Conservation (phyloP, 805 yeast species). For the Hanseniaspora clermontiae region DNA sequence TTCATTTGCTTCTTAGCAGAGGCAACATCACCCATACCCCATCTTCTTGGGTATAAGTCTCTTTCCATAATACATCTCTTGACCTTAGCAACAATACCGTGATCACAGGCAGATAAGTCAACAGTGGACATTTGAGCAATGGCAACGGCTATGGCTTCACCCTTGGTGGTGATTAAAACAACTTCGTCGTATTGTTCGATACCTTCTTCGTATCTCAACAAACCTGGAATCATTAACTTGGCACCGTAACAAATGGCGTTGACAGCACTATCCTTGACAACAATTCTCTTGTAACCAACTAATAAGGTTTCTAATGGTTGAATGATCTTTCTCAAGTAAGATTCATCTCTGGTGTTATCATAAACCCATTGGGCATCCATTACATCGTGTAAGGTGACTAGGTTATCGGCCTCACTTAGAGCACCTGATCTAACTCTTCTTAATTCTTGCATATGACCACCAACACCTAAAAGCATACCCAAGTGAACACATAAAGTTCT, state of each 20-base stretch:
- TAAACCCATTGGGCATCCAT: conserved; percentile 97
- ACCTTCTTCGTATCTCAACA: conserved; percentile 93
- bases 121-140: conserved; percentile 98
- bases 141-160: conserved; percentile 98
- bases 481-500: conserved; percentile 97
- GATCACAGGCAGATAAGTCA: conserved; percentile 91
- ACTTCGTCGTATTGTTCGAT: conserved; percentile 96
- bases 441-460: conserved; percentile 99
- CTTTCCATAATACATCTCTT: conserved; percentile 99
- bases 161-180: conserved; percentile 94
- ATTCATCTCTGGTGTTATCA: conserved; percentile 94
- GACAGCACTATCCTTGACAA: conserved; percentile 88
- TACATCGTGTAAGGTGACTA: conserved; percentile 94
- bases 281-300: conserved; percentile 92
- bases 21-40: conserved; percentile 99
- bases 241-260: conserved; percentile 99
- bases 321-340: conserved; percentile 83
- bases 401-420: conserved; percentile 71
- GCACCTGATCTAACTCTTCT: conserved; percentile 99
- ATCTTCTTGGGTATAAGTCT: conserved; percentile 97
- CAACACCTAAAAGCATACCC: conserved; percentile 96
- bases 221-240: conserved; percentile 96
- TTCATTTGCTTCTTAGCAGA: conserved; percentile 96
- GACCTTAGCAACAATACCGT: conserved; percentile 96
- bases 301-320: conserved; percentile 89